Evolutionary conservation across 495 filamentous ascomycete species (phyloP).

Genomic region (Pseudomonodictys pantanalensis): DNA sequence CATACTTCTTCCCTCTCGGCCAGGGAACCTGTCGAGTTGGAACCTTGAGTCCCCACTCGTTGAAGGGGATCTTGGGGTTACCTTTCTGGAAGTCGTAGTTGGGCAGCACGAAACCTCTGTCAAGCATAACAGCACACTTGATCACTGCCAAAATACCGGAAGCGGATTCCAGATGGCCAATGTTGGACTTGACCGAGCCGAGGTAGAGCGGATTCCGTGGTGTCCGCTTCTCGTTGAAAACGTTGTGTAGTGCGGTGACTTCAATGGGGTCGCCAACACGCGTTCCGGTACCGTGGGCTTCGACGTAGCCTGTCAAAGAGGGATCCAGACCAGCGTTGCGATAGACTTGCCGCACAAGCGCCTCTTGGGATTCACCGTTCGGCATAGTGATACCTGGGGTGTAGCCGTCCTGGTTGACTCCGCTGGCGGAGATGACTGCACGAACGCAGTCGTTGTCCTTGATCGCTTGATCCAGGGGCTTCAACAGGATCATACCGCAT

Average conservation of each 20-base stretch:
- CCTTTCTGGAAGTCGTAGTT: constrained; percentile 23
- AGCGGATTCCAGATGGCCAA: constrained; percentile 54
- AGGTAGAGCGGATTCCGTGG: constrained; percentile 13
- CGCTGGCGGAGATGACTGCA: constrained; percentile 44
- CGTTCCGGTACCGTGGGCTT: constrained; percentile 26
- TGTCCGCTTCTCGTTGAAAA: constrained; percentile 4
- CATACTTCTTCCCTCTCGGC: constrained; percentile 35
- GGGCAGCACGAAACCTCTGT: constrained; percentile 11
- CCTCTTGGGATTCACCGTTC: constrained; percentile 12
- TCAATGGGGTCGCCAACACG: constrained; percentile 24
- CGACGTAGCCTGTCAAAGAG: constrained; percentile 8
- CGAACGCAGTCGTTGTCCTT: constrained; percentile 48
- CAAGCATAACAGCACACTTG: constrained; percentile 43
- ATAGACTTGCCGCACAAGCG: constrained; percentile 15
- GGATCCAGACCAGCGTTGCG: constrained; percentile 9
- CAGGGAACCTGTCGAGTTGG: constrained; percentile 26
- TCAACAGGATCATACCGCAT: constrained; percentile 40
- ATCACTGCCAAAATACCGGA: constrained; percentile 49
- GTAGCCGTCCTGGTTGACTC: constrained; percentile 33
- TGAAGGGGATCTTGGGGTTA: constrained; percentile 9
- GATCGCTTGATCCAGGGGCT: constrained; percentile 44
- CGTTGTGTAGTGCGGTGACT: constrained; percentile 13
- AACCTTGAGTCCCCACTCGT: constrained; percentile 16
- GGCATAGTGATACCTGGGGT: constrained; percentile 24
- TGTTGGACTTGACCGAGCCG: constrained; percentile 49